Percentiles rank a stretch among this genome's conserved stretches.
Conservation (phyloP, 2,329 filamentous ascomycete genomes). For the Nannizzia gypsea region DNA sequence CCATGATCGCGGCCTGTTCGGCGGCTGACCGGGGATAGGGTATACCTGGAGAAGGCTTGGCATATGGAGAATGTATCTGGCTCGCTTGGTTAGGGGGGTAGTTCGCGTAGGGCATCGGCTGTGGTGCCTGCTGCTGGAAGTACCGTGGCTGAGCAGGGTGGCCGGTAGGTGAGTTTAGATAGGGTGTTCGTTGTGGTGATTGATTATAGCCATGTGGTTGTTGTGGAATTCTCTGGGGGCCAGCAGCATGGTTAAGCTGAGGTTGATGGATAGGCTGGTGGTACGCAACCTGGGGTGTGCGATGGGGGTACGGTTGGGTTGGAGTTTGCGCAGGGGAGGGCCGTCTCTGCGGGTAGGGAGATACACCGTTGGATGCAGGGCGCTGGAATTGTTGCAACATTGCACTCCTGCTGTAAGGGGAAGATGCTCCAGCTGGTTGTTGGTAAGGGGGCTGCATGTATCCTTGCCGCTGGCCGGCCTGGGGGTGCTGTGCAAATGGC, state of each 20-base stretch:
- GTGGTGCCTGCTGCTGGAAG: constrained; percentile 23
- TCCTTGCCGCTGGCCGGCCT: constrained; percentile 27
- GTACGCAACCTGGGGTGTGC: constrained; percentile 20
- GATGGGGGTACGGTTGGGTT: constrained; percentile 13
- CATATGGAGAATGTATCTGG: constrained; percentile 22
- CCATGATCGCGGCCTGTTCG: constrained; percentile 31
- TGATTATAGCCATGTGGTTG: constrained; percentile 18
- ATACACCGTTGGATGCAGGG: constrained; percentile 27
- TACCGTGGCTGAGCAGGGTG: constrained; percentile 22
- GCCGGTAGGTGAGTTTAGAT: constrained; percentile 23
- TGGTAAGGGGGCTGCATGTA: constrained; percentile 27
- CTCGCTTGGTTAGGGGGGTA: constrained; percentile 23
- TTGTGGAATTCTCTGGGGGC: constrained; percentile 22
- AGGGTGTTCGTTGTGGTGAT: constrained; percentile 26
- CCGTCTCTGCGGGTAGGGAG: constrained; percentile 22
- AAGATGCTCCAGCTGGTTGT: constrained; percentile 16
- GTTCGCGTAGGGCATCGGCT: constrained; percentile 19
- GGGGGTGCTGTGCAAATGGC: constrained; percentile 22
- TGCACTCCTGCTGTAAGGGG: constrained; percentile 25
- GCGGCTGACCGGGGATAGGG: constrained; percentile 30
- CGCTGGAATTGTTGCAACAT: constrained; percentile 33
- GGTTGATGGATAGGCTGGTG: constrained; percentile 17
- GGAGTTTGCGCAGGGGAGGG: constrained; percentile 21
- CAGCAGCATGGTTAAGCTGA: constrained; percentile 22
- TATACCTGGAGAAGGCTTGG: constrained; percentile 24